Evolutionary conservation across 306 rosid species (phyloP), one percentile per base, ranked within the genome.

Genomic region (Vicia sativa): DNA sequence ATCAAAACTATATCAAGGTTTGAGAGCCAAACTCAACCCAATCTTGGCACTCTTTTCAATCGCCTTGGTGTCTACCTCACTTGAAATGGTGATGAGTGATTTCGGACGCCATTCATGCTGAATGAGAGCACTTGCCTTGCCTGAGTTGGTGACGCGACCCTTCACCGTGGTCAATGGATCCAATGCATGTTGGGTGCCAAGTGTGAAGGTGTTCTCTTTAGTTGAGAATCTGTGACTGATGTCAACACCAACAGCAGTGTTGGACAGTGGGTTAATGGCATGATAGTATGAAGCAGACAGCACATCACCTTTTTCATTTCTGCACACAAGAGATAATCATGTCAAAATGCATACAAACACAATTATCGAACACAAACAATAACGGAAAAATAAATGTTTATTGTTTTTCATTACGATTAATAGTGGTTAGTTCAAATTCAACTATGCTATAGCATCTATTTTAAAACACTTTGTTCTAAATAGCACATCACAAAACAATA

Each of bases 31-130:
- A 68, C 87, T 85, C 79, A 92, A 74, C 55, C 98, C 98, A 52
- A 92, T 72, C 89, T 89, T 92, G 4, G 96, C 96, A 13, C 87
- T 90, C 87, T 92, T 92, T 52, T 92, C 98, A 58, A 92, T 81
- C 41, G 96, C 87, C 81, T 78, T 85, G 62, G 96, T 82, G 82
- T 92, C 98, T 26, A 92, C 93, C 87, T 90, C 98, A 29, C 96
- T 95, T 14, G 96, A 84, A 65, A 92, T 54, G 48, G 96, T 86
- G 74, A 92, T 76, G 59, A 87, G 71, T 2, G 98, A 92, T 29
- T 89, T 92, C 59, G 98, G 98, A 15, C 98, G 96, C 98, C 98
- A 92, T 79, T 92, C 96, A 2, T 92, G 96, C 91, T 87, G 98
- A 80, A 92, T 82, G 45, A 92, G 96, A 66, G 98, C 98, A 63